Evolutionary conservation across 2,329 filamentous ascomycete genomes (phyloP).

Genomic region (Cercospora sesami): DNA sequence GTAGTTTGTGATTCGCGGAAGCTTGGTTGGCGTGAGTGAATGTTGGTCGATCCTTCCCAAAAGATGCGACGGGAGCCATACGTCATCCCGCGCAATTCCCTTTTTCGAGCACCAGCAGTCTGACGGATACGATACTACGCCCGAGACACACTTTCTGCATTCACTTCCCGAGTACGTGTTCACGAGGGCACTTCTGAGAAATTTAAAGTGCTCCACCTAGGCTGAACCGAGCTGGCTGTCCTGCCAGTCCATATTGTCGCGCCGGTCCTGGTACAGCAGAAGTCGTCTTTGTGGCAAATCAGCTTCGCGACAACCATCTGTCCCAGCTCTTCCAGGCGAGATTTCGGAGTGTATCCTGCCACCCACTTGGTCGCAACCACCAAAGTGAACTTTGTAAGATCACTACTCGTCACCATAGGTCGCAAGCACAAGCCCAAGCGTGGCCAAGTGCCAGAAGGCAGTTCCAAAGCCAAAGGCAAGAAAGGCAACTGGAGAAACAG

Average conservation of each 20-base stretch:
- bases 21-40: background rate
- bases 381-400: conserved; percentile 18
- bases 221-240: conserved; percentile 2
- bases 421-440: conserved; percentile 51
- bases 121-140: background rate
- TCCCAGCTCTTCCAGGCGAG: background rate
- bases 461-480: conserved; percentile 31
- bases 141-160: background rate
- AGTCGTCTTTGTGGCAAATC: conserved; percentile 17
- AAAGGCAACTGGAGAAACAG: conserved; percentile 29
- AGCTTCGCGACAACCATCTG: background rate
- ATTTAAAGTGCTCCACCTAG: background rate
- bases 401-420: conserved; percentile 49
- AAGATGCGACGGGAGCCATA: background rate
- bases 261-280: conserved; percentile 9
- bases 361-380: conserved; percentile 2
- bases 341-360: background rate
- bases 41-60: background rate
- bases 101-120: background rate
- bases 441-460: conserved; percentile 36
- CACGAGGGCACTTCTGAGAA: background rate
- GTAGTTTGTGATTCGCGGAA: background rate
- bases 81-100: conserved; percentile 7
- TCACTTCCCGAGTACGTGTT: background rate
- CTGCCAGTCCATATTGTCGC: conserved; percentile 1